Conservation (phyloP, 2,329 filamentous ascomycete species). For the Aspergillus unguis region DNA sequence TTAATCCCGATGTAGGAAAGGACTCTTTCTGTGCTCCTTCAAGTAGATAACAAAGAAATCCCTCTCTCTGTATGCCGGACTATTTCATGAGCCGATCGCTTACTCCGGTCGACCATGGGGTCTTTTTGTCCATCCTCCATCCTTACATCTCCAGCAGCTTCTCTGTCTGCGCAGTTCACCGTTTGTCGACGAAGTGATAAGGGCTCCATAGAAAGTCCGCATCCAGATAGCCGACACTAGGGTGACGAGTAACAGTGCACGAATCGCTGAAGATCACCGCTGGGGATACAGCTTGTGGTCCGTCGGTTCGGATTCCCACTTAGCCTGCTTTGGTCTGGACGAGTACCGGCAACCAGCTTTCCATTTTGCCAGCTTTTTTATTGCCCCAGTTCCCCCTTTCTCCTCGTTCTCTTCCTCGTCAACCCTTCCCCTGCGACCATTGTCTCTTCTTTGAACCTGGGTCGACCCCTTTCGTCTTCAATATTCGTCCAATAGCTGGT, state of each 20-base stretch:
- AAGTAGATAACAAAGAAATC: no score
- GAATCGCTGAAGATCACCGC: background rate
- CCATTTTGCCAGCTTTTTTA: slow-evolving; percentile 14
- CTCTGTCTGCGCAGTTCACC: no score
- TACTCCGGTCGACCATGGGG: no score
- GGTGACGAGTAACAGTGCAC: no score
- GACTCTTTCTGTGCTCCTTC: no score
- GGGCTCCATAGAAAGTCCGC: background rate
- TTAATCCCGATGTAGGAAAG: no score
- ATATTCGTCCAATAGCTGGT: background rate
- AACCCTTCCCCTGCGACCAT: background rate
- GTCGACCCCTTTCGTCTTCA: background rate
- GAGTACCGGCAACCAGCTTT: slow-evolving; percentile 6
- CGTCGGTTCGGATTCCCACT: slow-evolving; percentile 9
- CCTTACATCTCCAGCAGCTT: no score
- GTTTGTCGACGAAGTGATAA: no score
- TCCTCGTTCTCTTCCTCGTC: background rate
- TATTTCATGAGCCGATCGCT: no score
- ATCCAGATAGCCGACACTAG: background rate
- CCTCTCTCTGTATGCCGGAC: no score
- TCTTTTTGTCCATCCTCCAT: no score
- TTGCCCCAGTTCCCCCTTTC: slow-evolving; percentile 7
- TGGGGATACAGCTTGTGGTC: slow-evolving; percentile 8
- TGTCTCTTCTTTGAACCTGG: background rate
- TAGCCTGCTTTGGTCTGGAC: slow-evolving; percentile 6